Evolutionary conservation across 768 basidiomycete genomes (phyloP), one percentile per base, ranked within the genome.

Genomic region (Phaeotremella fagi): DNA sequence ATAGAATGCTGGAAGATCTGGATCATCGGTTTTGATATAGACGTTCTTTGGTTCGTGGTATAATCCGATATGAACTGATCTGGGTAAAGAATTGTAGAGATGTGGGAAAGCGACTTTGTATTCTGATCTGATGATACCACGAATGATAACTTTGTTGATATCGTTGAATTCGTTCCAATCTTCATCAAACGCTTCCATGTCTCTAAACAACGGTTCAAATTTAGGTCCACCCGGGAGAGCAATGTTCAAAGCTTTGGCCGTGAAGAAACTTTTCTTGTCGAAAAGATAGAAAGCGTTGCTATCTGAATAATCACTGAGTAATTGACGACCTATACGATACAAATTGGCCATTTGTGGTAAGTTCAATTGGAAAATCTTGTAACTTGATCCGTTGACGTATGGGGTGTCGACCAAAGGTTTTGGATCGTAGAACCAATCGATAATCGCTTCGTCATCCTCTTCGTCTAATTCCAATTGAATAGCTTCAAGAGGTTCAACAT

Each of bases 101-200:
- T 99, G 94, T 27, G 95, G 94, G 80, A 97, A 98, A 2, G 92
- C 94, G 47, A 99, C 91, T 74, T 94, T 97, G 82, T 99, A 97
- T 77, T 99, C 95, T 1, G 94, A 97, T 42, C 95, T 83, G 59
- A 98, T 94, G 74, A 95, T 90, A 71, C 98, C 91, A 20, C 95
- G 91, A 63, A 99, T 98, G 75, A 99, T 94, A 68, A 99, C 87
- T 76, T 99, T 99, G 78, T 95, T 92, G 76, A 98, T 95, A 71
- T 99, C 95, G 72, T 99, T 99, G 69, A 99, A 99, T 74, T 95
- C 91, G 74, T 95, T 95, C 91, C 91, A 95, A 70, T 99, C 95
- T 72, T 98, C 95, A 69, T 99, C 95, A 63, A 90, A 97, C 12
- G 86, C 80, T 68, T 98, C 95, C 85, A 92, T 90, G 67, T 99